Base-by-base conservation (phyloP, 441 rosid species). In the Populus hybrid region DNA sequence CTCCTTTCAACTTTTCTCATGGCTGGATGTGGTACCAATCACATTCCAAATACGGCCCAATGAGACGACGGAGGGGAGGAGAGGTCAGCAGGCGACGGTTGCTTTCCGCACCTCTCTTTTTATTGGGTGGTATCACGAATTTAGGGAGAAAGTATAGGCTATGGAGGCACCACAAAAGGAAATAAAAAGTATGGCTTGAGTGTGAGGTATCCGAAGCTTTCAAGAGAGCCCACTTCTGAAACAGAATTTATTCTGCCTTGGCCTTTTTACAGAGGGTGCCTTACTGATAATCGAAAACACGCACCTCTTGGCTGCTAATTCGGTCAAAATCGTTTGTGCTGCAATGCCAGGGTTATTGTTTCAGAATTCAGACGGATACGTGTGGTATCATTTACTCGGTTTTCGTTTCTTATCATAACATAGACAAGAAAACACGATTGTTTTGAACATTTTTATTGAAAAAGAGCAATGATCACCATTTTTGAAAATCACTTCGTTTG, bases 191-290 rank as follows among this genome's bases (percentile, higher is more conserved):
- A 34, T 70, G 75, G 78, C 35, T 80, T 82, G 77, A 79, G 79
- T 76, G 82, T 72, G 80, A 75, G 81, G 84, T n/a, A 83, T 77
- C 82, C 82, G 76, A 77, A 79, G 83, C 84, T 83, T 79, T 80
- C 26, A 42, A 59, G 21, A 73, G 72, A 12, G 67, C 57, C 70
- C 67, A 38, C 72, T 81, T 82, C 81, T 28, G 53, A 26, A 35
- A 59, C 24, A 72, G 81, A 82, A 86, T 78, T 75, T 79, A 74
- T 82, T 79, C 85, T 70, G 30, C 36, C 42, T n/a, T 73, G 73
- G 74, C 71, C 73, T 68, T 71, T 38, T 6, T 70, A 9, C 61
- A 67, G 71, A 75, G 38, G 5, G 26, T 42, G 69, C 40, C 35
- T 50, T 12, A 6, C 61, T 67, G 46, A 24, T 12, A 34, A 32